Percentiles rank a stretch among this genome's conserved stretches.
These are phyloP conservation scores for Amanita subjunquillea DNA, from an alignment of 768 basidiomycete genomes.

Conservation along the genomic window DNA sequence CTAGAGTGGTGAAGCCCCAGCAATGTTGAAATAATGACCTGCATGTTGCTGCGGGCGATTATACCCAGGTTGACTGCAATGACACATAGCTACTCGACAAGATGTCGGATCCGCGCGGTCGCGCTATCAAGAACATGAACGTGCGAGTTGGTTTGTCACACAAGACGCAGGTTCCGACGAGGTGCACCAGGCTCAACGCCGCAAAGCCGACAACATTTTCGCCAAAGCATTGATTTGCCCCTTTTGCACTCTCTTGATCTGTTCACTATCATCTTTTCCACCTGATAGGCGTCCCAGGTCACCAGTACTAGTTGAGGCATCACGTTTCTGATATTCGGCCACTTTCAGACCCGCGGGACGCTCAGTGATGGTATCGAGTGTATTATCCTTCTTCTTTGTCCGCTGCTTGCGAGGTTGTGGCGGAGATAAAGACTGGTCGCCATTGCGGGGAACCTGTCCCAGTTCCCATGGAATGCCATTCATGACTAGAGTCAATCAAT, in stretches of 20 bases:
- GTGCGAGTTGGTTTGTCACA: not conserved
- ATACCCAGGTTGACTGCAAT: conserved; percentile 21
- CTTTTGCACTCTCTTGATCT: conserved; percentile 72
- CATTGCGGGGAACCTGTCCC: conserved; percentile 53
- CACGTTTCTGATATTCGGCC: conserved; percentile 39
- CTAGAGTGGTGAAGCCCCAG: conserved; percentile 11
- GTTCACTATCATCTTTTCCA: conserved; percentile 35
- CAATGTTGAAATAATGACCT: conserved; percentile 2
- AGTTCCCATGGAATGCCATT: conserved; percentile 72
- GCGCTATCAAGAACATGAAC: conserved; percentile 4
- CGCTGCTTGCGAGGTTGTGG: conserved; percentile 49
- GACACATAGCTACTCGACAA: conserved; percentile 24
- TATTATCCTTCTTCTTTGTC: conserved; percentile 57
- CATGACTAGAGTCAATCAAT: conserved; percentile 40
- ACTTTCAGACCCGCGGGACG: conserved; percentile 38
- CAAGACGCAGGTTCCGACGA: not conserved
- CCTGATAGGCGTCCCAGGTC: conserved; percentile 38
- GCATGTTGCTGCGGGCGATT: not conserved
- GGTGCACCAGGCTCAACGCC: conserved; percentile 33
- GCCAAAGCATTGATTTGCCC: conserved; percentile 85
- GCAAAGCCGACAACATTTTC: conserved; percentile 82
- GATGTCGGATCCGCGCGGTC: conserved; percentile 24
- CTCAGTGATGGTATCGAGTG: conserved; percentile 69
- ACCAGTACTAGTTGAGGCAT: conserved; percentile 68
- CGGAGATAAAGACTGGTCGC: conserved; percentile 53